A percentile compares a stretch with the other conserved stretches of the same genome.
Conservation (phyloP, 2,329 filamentous ascomycete genomes). For the Colletotrichum sp. region DNA sequence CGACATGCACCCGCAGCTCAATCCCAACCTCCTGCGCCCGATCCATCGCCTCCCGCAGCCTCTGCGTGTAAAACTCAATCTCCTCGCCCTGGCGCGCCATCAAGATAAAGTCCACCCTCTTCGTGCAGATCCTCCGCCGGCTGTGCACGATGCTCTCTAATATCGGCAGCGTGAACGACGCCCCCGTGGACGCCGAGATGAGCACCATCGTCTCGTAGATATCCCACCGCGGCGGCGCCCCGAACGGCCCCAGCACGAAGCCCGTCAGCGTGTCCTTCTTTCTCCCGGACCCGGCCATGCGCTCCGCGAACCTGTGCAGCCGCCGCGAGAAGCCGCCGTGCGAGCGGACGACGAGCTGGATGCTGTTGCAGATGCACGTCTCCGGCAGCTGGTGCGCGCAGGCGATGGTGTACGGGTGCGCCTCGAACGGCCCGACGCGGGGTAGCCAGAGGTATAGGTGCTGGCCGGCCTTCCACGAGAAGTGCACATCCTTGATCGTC, state of each 20-base stretch:
- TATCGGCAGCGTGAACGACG: constrained; percentile 65
- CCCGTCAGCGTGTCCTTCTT: constrained; percentile 38
- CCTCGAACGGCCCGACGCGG: constrained; percentile 56
- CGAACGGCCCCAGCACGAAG: constrained; percentile 63
- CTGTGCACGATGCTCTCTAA: constrained; percentile 57
- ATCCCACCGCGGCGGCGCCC: constrained; percentile 59
- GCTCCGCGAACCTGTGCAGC: constrained; percentile 44
- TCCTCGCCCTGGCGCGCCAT: constrained; percentile 57
- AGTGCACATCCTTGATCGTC: constrained; percentile 64
- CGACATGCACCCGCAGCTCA: constrained; percentile 56
- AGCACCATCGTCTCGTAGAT: constrained; percentile 64
- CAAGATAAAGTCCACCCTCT: constrained; percentile 58
- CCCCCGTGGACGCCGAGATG: constrained; percentile 67
- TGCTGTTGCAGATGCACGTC: constrained; percentile 61
- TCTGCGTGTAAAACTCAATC: constrained; percentile 58
- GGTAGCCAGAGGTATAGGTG: constrained; percentile 68
- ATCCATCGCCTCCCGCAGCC: constrained; percentile 50
- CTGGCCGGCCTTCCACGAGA: constrained; percentile 64
- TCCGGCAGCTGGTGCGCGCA: constrained; percentile 54
- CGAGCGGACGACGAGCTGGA: constrained; percentile 62
- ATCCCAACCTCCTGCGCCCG: constrained; percentile 49
- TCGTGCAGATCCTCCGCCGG: constrained; percentile 49
- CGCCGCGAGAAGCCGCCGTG: constrained; percentile 63
- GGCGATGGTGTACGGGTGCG: constrained; percentile 68
- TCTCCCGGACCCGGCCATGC: constrained; percentile 3